These are phyloP conservation scores for Xylaria acuta DNA, from an alignment of 495 filamentous ascomycete species.

Conservation along the genomic window DNA sequence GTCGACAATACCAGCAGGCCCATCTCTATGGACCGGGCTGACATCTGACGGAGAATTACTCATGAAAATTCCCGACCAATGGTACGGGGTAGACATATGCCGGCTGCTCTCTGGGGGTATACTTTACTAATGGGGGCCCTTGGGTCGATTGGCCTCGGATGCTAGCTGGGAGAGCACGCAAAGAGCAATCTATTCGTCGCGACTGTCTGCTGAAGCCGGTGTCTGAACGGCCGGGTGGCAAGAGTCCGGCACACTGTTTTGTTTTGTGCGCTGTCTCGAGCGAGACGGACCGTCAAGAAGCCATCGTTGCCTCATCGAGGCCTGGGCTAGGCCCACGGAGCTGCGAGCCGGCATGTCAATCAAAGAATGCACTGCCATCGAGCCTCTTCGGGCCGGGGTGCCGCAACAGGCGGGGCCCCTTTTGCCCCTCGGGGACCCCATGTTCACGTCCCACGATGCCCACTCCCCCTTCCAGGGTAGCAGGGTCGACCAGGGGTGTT, in stretches of 20 bases:
- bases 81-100: conserved; percentile 19
- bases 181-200: conserved; percentile 34
- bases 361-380: conserved; percentile 26
- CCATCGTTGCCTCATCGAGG: conserved; percentile 8
- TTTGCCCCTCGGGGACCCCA: conserved; percentile 17
- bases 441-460: conserved; percentile 13
- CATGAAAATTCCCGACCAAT: conserved; percentile 39
- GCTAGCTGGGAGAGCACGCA: conserved; percentile 9
- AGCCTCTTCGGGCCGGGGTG: conserved; percentile 42
- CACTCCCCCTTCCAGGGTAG: conserved; percentile 1
- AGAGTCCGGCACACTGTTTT: conserved; percentile 18
- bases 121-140: conserved; percentile 21
- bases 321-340: conserved; percentile 35
- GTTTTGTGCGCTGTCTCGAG: conserved; percentile 27
- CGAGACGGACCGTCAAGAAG: conserved; percentile 37
- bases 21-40: conserved; percentile 9
- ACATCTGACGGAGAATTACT: conserved; percentile 30
- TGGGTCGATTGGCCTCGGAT: conserved; percentile 24
- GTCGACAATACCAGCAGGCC: conserved; percentile 16
- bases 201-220: conserved; percentile 17
- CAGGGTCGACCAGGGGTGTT: background rate
- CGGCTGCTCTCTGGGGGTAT: conserved; percentile 28
- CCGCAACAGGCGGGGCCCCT: conserved; percentile 31
- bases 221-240: conserved; percentile 18
- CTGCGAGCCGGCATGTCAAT: conserved; percentile 43